phyloP scores from a whole-genome alignment of 2,329 filamentous ascomycete genomes.

The Penicillium rolfsii region DNA sequence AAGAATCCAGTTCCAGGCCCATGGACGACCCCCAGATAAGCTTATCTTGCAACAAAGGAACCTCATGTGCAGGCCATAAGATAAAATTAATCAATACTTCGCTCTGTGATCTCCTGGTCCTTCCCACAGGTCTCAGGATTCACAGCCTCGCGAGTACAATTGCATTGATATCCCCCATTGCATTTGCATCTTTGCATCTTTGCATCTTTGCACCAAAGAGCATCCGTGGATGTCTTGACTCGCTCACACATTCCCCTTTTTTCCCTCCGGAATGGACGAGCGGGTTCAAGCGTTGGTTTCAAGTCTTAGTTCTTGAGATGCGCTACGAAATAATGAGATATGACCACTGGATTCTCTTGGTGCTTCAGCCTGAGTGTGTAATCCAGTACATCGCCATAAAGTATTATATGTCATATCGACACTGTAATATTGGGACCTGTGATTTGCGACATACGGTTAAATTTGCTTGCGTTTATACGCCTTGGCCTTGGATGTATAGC shows the following conservation, averaged over 20 bases:
- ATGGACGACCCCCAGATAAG: slow-evolving; percentile 20
- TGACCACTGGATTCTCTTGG: slow-evolving; percentile 19
- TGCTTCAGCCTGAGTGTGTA: neutral
- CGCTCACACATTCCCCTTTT: neutral
- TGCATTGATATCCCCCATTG: slow-evolving; percentile 12
- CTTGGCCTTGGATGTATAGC: too few species aligned
- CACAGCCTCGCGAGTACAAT: slow-evolving; percentile 1
- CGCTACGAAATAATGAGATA: slow-evolving; percentile 30
- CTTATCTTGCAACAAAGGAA: slow-evolving; percentile 24
- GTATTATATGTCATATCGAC: neutral
- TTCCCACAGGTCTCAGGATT: neutral
- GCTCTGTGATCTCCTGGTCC: neutral
- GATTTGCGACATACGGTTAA: too few species aligned
- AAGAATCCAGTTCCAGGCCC: slow-evolving; percentile 9
- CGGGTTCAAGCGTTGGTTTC: slow-evolving; percentile 13
- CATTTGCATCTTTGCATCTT: slow-evolving; percentile 8
- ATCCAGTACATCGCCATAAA: neutral
- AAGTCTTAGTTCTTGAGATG: slow-evolving; percentile 21
- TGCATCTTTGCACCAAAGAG: slow-evolving; percentile 13
- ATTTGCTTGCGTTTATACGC: too few species aligned
- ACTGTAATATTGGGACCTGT: neutral
- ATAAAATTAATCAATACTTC: slow-evolving; percentile 6
- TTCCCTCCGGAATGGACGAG: neutral
- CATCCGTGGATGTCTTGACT: slow-evolving; percentile 20
- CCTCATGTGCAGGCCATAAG: slow-evolving; percentile 21